Conservation (phyloP, 495 filamentous ascomycete species). For the Acidiella bohemica region DNA sequence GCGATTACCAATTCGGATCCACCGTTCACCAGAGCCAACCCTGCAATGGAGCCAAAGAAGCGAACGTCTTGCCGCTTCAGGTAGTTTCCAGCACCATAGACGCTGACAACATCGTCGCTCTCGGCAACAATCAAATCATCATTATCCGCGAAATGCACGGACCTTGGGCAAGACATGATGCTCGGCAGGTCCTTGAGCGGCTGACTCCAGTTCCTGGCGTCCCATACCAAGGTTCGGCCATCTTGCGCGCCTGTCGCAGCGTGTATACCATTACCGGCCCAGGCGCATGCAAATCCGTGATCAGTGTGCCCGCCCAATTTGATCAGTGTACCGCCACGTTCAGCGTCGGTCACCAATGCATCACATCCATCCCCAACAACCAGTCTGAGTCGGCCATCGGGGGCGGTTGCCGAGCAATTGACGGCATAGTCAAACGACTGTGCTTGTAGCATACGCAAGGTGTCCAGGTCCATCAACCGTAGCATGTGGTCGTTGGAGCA, state of each 20-base stretch:
- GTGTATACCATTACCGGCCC: slow-evolving; percentile 77
- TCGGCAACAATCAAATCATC: slow-evolving; percentile 68
- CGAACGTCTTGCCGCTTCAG: slow-evolving; percentile 54
- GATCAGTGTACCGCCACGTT: slow-evolving; percentile 42
- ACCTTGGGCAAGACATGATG: slow-evolving; percentile 67
- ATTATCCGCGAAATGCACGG: slow-evolving; percentile 66
- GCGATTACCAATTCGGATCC: slow-evolving; percentile 60
- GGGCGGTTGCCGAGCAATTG: slow-evolving; percentile 74
- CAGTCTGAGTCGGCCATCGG: slow-evolving; percentile 65
- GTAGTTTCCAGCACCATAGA: slow-evolving; percentile 53
- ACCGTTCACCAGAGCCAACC: slow-evolving; percentile 57
- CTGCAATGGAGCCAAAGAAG: slow-evolving; percentile 77
- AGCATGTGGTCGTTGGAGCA: slow-evolving; percentile 71
- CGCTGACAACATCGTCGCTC: slow-evolving; percentile 66
- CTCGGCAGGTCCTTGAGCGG: slow-evolving; percentile 51
- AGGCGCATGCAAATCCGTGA: slow-evolving; percentile 79
- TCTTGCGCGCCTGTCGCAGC: slow-evolving; percentile 90
- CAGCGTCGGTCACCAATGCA: slow-evolving; percentile 49
- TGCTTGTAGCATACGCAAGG: slow-evolving; percentile 54
- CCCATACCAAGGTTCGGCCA: slow-evolving; percentile 70
- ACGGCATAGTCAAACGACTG: slow-evolving; percentile 53
- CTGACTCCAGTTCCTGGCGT: slow-evolving; percentile 58
- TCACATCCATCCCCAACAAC: slow-evolving; percentile 55
- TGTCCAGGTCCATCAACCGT: slow-evolving; percentile 59
- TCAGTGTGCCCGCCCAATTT: slow-evolving; percentile 59